phyloP scores from a whole-genome alignment of 495 filamentous ascomycete genomes.

The Daldinia decipiens region DNA sequence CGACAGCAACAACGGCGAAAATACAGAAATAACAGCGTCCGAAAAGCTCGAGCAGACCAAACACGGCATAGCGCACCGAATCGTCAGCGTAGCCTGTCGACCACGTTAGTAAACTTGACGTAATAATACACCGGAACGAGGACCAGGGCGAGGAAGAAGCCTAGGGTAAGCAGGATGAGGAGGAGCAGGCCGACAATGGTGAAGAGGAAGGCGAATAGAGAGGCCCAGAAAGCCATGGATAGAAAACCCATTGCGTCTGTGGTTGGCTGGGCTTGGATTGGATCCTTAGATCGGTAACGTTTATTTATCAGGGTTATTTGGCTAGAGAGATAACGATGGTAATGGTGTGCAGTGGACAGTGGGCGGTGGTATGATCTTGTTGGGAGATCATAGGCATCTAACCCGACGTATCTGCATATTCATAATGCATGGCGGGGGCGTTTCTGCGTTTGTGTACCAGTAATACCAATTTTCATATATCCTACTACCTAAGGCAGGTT shows the following conservation, averaged over 20 bases:
- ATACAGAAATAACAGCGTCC: constrained; percentile 18
- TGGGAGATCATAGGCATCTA: not conserved
- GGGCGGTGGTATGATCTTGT: not conserved
- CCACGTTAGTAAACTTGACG: not conserved
- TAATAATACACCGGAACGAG: constrained; percentile 8
- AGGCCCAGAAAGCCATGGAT: not conserved
- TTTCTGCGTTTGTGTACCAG: constrained; percentile 7
- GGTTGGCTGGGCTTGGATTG: not conserved
- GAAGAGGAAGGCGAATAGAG: not conserved
- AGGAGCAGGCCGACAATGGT: not conserved
- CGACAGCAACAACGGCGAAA: constrained; percentile 13
- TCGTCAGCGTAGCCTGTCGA: constrained; percentile 45
- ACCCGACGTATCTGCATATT: not conserved
- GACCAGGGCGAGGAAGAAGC: constrained; percentile 25
- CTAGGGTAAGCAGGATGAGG: constrained; percentile 24
- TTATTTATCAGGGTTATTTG: not conserved
- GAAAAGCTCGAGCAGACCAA: constrained; percentile 22
- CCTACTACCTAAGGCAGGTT: not conserved
- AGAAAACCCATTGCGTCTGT: not conserved
- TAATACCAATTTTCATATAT: not conserved
- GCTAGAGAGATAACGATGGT: not conserved
- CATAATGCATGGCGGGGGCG: constrained; percentile 27
- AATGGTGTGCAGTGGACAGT: not conserved
- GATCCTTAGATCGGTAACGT: not conserved
- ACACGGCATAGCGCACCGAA: constrained; percentile 36